Evolutionary conservation across 73 alveolate genomes (phyloP).

Genomic region (Vitrella brassicaformis): DNA sequence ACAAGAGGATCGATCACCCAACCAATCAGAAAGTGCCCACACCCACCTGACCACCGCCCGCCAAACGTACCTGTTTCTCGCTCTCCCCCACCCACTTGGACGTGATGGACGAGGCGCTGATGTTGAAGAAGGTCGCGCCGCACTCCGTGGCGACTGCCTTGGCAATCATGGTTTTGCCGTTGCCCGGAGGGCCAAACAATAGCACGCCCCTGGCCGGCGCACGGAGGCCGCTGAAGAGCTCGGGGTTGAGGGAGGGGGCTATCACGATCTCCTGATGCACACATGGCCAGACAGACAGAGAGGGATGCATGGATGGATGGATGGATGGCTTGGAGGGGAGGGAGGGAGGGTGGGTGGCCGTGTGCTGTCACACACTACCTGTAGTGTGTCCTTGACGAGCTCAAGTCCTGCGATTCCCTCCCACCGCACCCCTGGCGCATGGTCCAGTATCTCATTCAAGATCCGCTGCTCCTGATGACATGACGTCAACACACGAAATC

Average conservation of each 20-base stretch:
- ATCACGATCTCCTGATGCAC: neutral
- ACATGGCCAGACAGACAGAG: no score
- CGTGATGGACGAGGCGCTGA: conserved; percentile 80
- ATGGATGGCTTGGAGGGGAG: no score
- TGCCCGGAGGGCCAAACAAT: conserved; percentile 60
- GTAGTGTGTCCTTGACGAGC: neutral
- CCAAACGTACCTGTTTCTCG: conserved; percentile 91
- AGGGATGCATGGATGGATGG: no score
- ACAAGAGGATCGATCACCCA: neutral
- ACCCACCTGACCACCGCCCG: no score
- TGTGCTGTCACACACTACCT: no score
- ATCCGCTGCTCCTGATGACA: neutral
- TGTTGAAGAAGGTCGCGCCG: conserved; percentile 48
- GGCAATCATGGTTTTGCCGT: conserved; percentile 56
- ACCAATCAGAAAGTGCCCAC: neutral
- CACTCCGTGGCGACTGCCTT: conserved; percentile 56
- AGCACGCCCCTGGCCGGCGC: conserved; percentile 49
- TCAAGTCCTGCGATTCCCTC: neutral
- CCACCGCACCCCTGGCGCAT: neutral
- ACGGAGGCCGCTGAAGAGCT: neutral
- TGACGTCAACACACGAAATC: no score
- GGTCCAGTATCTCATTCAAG: neutral
- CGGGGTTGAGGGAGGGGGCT: neutral
- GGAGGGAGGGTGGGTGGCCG: no score
- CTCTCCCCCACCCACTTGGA: conserved; percentile 99